Evolutionary conservation across 129 eudicot genomes (phyloP), one percentile per base, ranked within the genome.

Genomic region (Escallonia rubra): DNA sequence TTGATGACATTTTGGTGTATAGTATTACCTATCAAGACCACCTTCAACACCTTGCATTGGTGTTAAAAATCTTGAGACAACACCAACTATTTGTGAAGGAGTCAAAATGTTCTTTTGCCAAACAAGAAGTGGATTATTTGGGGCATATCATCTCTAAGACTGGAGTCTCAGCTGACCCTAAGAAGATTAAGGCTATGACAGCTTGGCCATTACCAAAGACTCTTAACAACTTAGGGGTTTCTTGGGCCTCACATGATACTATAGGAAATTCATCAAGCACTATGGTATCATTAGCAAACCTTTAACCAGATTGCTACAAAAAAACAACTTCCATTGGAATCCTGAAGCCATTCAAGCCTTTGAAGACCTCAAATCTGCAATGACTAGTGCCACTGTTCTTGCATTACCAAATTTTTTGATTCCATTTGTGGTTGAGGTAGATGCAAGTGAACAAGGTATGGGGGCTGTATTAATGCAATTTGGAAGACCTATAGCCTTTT

Each of bases 391-490:
- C 0, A 68, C 69, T 11, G 76, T 71, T 2, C 14, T 61, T 3
- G 42, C 41, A 1, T 1, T 71, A 2, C 69, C 69, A 3, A 13
- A 71, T 10, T 52, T 71, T 15, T 5, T 14, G 0, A 3, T 34
- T 1, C 14, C 12, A 11, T 74, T 74, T 59, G 54, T 59, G 5
- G 63, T 74, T 5, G 73, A 67, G 6, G 50, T 41, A 0, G 73
- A 74, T 74, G 66, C 78, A 1, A 41, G 68, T 0, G 47, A 3
- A 0, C 0, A 10, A 0, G 78, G 72, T 6, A 39, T 57, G 2
- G 66, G 72, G 1, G 78, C 66, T 2, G 66, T 65, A 0, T 4
- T 73, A 2, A 2, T 57, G 11, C 72, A 65, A 42, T 0, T n/a
- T 0, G 59, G 34, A 1, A 68, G 23, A 0, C 72, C 67, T 0